Percentiles rank a stretch among this genome's conserved stretches.
These are phyloP conservation scores for Hypomyces perniciosus DNA, from an alignment of 2,329 filamentous ascomycete genomes.

Conservation along the genomic window DNA sequence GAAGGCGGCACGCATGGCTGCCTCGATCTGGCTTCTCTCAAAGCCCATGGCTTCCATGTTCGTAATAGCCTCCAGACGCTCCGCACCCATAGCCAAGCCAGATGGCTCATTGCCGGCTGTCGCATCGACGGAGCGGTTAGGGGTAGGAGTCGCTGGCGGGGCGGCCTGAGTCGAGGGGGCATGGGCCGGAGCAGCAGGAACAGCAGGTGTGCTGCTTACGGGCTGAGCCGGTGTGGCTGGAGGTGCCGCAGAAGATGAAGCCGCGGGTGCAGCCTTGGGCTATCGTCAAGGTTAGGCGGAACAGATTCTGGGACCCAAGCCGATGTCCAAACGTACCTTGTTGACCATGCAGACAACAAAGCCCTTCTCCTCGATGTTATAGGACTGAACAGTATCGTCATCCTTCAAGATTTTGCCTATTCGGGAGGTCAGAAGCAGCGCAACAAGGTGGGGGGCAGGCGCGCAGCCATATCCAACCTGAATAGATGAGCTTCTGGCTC, in stretches of 20 bases:
- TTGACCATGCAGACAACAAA: slow-evolving; percentile 98
- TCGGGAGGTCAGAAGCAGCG: slow-evolving; percentile 18
- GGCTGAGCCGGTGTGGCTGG: slow-evolving; percentile 49
- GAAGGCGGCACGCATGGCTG: slow-evolving; percentile 92
- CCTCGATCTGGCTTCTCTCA: slow-evolving; percentile 77
- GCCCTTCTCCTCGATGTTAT: slow-evolving; percentile 99
- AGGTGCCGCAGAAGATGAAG: slow-evolving; percentile 54
- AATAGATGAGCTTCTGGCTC: slow-evolving; percentile 95
- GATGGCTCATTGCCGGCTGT: slow-evolving; percentile 52
- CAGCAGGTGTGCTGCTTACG: slow-evolving; percentile 57
- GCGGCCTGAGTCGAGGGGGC: slow-evolving; percentile 42
- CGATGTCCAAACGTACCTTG: slow-evolving; percentile 60
- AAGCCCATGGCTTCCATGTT: slow-evolving; percentile 99
- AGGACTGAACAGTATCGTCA: slow-evolving; percentile 91
- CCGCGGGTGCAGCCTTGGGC: slow-evolving; percentile 41
- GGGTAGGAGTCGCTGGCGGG: slow-evolving; percentile 48
- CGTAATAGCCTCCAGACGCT: slow-evolving; percentile 73
- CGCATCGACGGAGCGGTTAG: slow-evolving; percentile 38
- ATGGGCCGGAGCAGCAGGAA: slow-evolving; percentile 37
- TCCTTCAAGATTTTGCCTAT: slow-evolving; percentile 97
- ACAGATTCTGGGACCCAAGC: not conserved
- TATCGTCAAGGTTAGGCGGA: slow-evolving; percentile 14
- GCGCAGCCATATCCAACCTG: slow-evolving; percentile 54
- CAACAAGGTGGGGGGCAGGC: slow-evolving; percentile 1
- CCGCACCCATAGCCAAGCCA: slow-evolving; percentile 77